phyloP scores from a whole-genome alignment of 176 grass and related monocot species.

The Paspalum vaginatum region DNA sequence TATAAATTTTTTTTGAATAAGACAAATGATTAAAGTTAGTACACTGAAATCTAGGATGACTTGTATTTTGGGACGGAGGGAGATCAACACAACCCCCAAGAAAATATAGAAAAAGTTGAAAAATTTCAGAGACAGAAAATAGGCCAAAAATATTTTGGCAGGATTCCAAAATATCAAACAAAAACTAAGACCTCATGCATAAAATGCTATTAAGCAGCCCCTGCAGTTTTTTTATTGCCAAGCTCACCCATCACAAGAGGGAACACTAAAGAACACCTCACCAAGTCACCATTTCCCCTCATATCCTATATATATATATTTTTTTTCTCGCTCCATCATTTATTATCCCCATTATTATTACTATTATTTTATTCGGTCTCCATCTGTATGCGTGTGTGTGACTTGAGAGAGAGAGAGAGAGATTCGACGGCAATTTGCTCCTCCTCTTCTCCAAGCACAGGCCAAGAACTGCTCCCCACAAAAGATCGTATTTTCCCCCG shows the following conservation, averaged over 20 bases:
- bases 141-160: neutral
- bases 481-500: slow-evolving; percentile 27
- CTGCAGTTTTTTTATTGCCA: slow-evolving; percentile 18
- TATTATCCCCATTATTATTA: slow-evolving; percentile 18
- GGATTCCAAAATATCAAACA: slow-evolving; percentile 15
- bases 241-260: slow-evolving; percentile 42
- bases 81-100: slow-evolving; percentile 41
- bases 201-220: slow-evolving; percentile 31
- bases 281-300: slow-evolving; percentile 46
- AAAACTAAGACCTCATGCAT: slow-evolving; percentile 38
- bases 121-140: neutral
- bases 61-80: too few relatives aligned
- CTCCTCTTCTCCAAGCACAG: neutral
- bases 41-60: too few relatives aligned
- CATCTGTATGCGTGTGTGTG: slow-evolving; percentile 44
- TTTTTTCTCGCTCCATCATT: slow-evolving; percentile 3
- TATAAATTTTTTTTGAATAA: too few relatives aligned
- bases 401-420: slow-evolving; percentile 29
- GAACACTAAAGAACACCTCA: slow-evolving; percentile 32
- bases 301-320: neutral
- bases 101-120: neutral
- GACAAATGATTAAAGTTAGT: too few relatives aligned
- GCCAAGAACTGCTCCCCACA: slow-evolving; percentile 43
- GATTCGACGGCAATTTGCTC: slow-evolving; percentile 53
- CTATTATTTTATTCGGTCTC: slow-evolving; percentile 41